Base-by-base conservation (phyloP, 2,329 filamentous ascomycete genomes). In the Calonectria pseudoturangicola region DNA sequence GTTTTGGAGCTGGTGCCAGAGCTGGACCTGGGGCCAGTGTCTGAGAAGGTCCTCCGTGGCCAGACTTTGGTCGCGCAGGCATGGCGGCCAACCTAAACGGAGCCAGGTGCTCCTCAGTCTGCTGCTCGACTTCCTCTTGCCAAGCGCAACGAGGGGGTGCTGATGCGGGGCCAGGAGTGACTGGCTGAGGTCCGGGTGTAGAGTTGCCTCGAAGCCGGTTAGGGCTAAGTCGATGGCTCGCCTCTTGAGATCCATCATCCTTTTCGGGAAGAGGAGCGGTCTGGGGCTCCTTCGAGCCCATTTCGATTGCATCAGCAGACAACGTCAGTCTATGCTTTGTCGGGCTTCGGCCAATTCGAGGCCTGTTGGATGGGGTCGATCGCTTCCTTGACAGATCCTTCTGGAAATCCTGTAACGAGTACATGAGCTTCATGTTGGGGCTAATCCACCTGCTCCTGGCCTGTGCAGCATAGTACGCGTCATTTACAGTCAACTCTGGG, bases 351-450 rank as follows among this genome's bases (percentile, higher is more conserved):
- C 88, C 89, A 25, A 84, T 84, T 43, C 87, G 86, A 30, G 84
- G 86, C 83, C 88, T 85, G 79, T 89, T 81, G 76, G 89, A 83
- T 33, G 83, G 84, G 18, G 85, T 83, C 1, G 84, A 73, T 75
- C 85, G 89, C 82, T 86, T 90, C 79, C 87, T 89, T 1, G 88
- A 84, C 3, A 93, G 82, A 62, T 92, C 87, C 79, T 93, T 93
- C 77, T 93, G 91, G 81, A 96, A 96, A 80, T 96, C 94, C 82
- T 96, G 94, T 60, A 97, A 86, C 77, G 95, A 95, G 88, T 97
- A 97, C 89, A 97, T 95, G 76, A 97, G 88, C 77, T 94, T 94
- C 95, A 97, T 97, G 83, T 97, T 97, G 0, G 94, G 94, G 71
- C 94, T 95, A 78, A 97, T 96, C 94, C 95, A 97, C 80, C 89